A percentile compares a stretch with the other conserved stretches of the same genome.
Conservation (phyloP, 2,329 filamentous ascomycete genomes). For the Cytospora piceae region DNA sequence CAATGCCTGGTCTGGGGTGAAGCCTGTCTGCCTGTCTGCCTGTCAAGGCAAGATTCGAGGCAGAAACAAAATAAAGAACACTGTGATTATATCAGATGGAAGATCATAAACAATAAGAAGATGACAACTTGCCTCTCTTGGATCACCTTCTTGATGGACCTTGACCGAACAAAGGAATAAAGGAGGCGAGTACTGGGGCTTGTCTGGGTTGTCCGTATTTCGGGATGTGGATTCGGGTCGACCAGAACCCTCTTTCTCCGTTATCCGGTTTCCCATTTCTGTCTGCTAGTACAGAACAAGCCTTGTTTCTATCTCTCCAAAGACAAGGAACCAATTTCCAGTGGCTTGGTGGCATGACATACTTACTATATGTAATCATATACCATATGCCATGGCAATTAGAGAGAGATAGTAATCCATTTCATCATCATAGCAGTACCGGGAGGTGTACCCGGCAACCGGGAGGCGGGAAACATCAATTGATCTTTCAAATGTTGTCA, state of each 20-base stretch:
- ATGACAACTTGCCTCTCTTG: too few species aligned
- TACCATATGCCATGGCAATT: too few species aligned
- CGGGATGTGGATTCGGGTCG: not conserved
- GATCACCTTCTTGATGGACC: not conserved
- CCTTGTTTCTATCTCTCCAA: too few species aligned
- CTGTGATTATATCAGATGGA: not conserved
- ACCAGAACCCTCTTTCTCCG: not conserved
- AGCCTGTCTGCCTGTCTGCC: too few species aligned
- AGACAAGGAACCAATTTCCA: too few species aligned
- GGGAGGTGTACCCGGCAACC: too few species aligned
- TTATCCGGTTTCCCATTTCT: too few species aligned
- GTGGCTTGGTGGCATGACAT: too few species aligned
- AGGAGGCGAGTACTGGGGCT: not conserved
- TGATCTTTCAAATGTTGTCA: not conserved
- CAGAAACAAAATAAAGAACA: slow-evolving; percentile 8
- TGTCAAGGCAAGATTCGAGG: slow-evolving; percentile 9
- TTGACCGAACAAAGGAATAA: not conserved
- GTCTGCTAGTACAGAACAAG: too few species aligned
- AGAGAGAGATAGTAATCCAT: too few species aligned
- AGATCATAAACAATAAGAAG: not conserved
- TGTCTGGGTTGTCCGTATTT: not conserved
- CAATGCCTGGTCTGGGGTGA: not conserved
- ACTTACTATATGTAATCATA: too few species aligned
- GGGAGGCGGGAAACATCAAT: not conserved
- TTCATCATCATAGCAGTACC: too few species aligned